These are phyloP conservation scores for Chlorella variabilis DNA, from an alignment of 163 green algal genomes.

Conservation along the genomic window DNA sequence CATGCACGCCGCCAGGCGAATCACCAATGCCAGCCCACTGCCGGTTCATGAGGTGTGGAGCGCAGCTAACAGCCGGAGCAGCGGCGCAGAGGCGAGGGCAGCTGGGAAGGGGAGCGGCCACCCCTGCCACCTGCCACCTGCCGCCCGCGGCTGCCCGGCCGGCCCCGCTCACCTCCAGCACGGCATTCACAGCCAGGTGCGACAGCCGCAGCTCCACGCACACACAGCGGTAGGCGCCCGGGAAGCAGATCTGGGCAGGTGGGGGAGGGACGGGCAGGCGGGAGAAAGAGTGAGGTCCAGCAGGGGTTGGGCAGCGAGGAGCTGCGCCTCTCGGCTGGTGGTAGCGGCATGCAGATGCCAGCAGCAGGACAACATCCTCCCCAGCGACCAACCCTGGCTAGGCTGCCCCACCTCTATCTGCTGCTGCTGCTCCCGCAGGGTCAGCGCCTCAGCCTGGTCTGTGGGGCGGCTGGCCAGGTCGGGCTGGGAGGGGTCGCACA, in stretches of 20 bases:
- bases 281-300: background rate
- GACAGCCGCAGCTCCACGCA: constrained; percentile 85
- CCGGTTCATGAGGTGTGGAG: no score
- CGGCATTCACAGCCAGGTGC: constrained; percentile 87
- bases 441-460: constrained; percentile 40
- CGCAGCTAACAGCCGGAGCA: no score
- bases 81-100: no score
- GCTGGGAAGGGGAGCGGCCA: no score
- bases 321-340: no score
- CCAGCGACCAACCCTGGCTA: no score
- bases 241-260: constrained; percentile 55
- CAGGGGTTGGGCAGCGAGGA: background rate
- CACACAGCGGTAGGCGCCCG: constrained; percentile 88
- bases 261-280: background rate
- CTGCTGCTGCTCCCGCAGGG: constrained; percentile 44
- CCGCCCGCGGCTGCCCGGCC: no score
- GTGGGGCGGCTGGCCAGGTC: constrained; percentile 56
- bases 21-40: no score
- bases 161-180: constrained; percentile 61
- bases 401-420: constrained; percentile 35
- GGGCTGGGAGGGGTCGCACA: constrained; percentile 69
- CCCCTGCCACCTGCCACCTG: no score
- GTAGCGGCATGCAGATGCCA: no score
- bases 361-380: background rate
- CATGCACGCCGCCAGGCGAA: no score